These are phyloP conservation scores for Leishmania mexicana DNA, from an alignment of 208 protist species.

Conservation along the genomic window DNA sequence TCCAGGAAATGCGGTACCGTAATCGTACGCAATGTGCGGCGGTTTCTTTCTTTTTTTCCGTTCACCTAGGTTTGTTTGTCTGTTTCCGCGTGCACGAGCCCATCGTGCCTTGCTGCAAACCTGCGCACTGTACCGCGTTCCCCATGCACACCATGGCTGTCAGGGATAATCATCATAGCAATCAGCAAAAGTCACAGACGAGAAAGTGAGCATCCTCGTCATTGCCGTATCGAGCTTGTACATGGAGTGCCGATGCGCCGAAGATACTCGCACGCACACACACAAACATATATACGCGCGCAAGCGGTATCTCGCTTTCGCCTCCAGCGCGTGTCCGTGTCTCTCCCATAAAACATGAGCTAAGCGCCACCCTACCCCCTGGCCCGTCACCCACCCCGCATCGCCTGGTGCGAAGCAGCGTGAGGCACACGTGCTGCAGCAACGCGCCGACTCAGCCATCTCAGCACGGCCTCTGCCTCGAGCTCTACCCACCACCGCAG, in stretches of 20 bases:
- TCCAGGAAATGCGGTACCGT: neutral
- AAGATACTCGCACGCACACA: no score
- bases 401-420: neutral
- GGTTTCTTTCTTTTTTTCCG: neutral
- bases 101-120: neutral
- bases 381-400: neutral
- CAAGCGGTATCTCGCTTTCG: neutral
- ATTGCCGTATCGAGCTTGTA: no score
- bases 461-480: neutral
- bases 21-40: neutral
- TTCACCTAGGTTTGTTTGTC: neutral
- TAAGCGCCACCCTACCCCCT: neutral
- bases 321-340: neutral
- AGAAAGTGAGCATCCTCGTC: neutral
- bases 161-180: neutral
- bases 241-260: no score
- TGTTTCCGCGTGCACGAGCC: neutral
- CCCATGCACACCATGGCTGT: neutral
- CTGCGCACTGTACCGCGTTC: neutral
- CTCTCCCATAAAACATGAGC: neutral
- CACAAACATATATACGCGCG: no score
- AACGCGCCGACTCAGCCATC: neutral
- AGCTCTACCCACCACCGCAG: neutral
- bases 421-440: neutral
- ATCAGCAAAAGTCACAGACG: neutral